These are phyloP conservation scores for Licmophora abbreviata DNA, from an alignment of 108 stramenopile species.

Conservation along the genomic window DNA sequence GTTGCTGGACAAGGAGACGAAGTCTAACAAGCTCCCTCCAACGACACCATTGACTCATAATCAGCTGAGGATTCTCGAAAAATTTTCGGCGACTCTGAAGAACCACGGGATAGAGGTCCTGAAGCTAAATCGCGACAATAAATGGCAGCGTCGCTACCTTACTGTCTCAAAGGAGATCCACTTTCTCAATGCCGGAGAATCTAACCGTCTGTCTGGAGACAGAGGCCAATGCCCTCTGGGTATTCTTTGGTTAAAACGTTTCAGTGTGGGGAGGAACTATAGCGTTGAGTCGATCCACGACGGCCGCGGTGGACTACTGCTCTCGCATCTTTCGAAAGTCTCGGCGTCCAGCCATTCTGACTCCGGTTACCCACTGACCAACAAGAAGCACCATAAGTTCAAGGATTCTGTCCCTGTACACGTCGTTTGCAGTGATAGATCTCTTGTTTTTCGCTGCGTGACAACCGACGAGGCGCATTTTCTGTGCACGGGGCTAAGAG, in stretches of 20 bases:
- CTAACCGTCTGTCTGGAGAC: conserved; percentile 14
- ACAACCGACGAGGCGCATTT: conserved; percentile 35
- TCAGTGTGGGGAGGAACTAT: conserved; percentile 15
- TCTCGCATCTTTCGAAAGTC: conserved; percentile 20
- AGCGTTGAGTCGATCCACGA: conserved; percentile 12
- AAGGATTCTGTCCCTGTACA: conserved; percentile 23
- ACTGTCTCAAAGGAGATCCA: conserved; percentile 62
- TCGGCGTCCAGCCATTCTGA: conserved; percentile 6
- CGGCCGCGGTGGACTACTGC: conserved; percentile 32
- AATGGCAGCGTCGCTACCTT: conserved; percentile 69
- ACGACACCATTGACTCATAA: too few species aligned
- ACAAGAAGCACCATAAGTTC: conserved; percentile 29
- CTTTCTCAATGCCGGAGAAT: conserved; percentile 27
- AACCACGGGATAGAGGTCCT: conserved; percentile 59
- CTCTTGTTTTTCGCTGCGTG: conserved; percentile 26
- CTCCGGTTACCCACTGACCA: conserved; percentile 18
- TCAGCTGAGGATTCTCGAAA: conserved; percentile 42
- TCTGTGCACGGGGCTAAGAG: conserved; percentile 32
- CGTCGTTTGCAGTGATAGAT: conserved; percentile 18
- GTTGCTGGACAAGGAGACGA: too few species aligned
- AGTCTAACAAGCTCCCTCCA: too few species aligned
- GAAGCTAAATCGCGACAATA: conserved; percentile 68
- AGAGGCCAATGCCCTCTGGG: conserved; percentile 28
- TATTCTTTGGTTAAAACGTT: conserved; percentile 36
- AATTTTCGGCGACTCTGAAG: conserved; percentile 35